These are phyloP conservation scores for Cryphonectria nitschkei DNA, from an alignment of 2,329 filamentous ascomycete genomes.

Conservation along the genomic window DNA sequence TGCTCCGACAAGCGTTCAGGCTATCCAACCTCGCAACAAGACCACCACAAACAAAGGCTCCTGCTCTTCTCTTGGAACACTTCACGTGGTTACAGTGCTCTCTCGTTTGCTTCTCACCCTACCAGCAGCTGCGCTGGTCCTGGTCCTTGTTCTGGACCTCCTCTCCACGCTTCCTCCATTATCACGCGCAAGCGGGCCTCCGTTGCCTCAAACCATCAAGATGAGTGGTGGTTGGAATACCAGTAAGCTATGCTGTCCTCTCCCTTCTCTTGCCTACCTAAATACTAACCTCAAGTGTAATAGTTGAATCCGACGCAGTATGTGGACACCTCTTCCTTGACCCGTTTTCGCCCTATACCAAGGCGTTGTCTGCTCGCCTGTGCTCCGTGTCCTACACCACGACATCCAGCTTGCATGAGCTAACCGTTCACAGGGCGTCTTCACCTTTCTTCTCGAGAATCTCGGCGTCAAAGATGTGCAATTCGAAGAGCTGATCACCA, in stretches of 20 bases:
- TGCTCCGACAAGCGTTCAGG: neutral
- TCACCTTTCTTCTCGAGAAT: conserved; percentile 90
- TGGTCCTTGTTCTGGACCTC: neutral
- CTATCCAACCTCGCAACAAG: neutral
- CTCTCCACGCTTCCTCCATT: neutral
- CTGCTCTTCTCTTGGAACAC: neutral
- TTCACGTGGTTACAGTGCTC: neutral
- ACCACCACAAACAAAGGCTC: neutral
- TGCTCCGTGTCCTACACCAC: conserved; percentile 19
- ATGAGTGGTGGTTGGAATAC: conserved; percentile 95
- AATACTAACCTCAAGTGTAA: conserved; percentile 8
- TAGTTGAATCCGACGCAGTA: conserved; percentile 93
- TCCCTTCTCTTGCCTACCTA: no score
- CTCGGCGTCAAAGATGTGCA: conserved; percentile 93
- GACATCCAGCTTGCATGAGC: conserved; percentile 36
- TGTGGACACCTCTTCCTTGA: conserved; percentile 41
- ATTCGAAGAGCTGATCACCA: conserved; percentile 92
- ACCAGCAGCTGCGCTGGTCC: neutral
- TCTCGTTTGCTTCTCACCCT: neutral
- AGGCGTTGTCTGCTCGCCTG: neutral
- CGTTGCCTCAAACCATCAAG: conserved; percentile 30
- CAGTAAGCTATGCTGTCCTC: conserved; percentile 53
- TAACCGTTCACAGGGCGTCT: conserved; percentile 70
- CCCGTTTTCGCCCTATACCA: conserved; percentile 29
- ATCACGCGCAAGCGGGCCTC: neutral